phyloP scores from a whole-genome alignment of 2,329 filamentous ascomycete species.

The Talaromyces sp. region DNA sequence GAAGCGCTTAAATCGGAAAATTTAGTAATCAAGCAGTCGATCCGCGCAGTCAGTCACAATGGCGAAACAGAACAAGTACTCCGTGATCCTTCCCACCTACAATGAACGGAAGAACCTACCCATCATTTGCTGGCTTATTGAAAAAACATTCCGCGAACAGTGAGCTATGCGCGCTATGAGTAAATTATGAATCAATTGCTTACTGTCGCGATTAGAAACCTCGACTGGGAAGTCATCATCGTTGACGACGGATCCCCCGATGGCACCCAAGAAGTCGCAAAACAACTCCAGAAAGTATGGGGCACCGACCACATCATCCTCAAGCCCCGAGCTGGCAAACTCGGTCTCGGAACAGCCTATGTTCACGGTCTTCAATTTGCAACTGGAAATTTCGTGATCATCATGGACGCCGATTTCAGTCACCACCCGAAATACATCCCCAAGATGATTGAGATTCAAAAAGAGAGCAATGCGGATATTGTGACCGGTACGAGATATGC shows the following conservation, averaged over 20 bases:
- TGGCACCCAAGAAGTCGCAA: conserved; percentile 84
- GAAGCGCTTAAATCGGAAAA: not conserved
- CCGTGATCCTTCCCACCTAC: conserved; percentile 95
- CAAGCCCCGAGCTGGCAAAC: conserved; percentile 86
- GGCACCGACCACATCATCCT: conserved; percentile 70
- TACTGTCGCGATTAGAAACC: conserved; percentile 56
- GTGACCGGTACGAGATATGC: conserved; percentile 95
- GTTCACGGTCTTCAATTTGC: conserved; percentile 89
- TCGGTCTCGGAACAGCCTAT: conserved; percentile 95
- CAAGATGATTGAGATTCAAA: conserved; percentile 82
- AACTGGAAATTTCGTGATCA: conserved; percentile 93
- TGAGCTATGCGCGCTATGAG: conserved; percentile 45
- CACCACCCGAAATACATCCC: conserved; percentile 99
- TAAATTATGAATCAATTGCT: not conserved
- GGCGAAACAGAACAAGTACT: conserved; percentile 72
- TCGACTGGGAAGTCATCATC: conserved; percentile 97
- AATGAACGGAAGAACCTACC: conserved; percentile 97
- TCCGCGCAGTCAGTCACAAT: conserved; percentile 27
- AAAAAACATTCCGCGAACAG: conserved; percentile 87
- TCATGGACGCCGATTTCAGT: conserved; percentile 99
- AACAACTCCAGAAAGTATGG: conserved; percentile 87
- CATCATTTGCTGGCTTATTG: conserved; percentile 90
- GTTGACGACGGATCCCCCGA: conserved; percentile 98
- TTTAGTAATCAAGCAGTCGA: not conserved
- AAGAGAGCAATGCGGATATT: conserved; percentile 80